Conservation (phyloP, 768 basidiomycete genomes). For the Dioszegia hungarica region DNA sequence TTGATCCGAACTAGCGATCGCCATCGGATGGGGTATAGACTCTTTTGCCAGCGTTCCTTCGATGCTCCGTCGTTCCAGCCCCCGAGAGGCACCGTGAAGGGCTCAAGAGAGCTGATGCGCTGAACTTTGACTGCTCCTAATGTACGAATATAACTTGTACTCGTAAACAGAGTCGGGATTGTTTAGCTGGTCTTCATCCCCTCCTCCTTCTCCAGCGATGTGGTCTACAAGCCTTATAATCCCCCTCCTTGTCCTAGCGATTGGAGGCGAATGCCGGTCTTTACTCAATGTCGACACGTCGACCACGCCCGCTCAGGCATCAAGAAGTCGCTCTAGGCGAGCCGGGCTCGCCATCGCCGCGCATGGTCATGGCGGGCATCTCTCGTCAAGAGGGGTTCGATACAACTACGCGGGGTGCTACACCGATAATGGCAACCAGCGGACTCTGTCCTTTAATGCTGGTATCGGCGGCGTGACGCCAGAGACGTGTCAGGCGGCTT, state of each 20-base stretch:
- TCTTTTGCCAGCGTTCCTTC: too few relatives aligned
- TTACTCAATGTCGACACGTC: background rate
- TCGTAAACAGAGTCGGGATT: too few relatives aligned
- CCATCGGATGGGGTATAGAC: too few relatives aligned
- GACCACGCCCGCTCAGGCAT: too few relatives aligned
- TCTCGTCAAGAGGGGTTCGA: background rate
- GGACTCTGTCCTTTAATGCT: background rate
- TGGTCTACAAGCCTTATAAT: background rate
- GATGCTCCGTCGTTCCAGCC: too few relatives aligned
- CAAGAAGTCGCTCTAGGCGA: background rate
- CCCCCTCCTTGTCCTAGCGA: background rate
- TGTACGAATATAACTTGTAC: too few relatives aligned
- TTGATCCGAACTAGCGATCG: too few relatives aligned
- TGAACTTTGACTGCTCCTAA: too few relatives aligned
- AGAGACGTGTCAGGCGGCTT: background rate
- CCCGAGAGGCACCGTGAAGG: too few relatives aligned
- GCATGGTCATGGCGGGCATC: background rate
- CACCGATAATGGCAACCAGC: background rate
- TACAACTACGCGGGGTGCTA: background rate
- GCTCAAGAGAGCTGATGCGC: too few relatives aligned
- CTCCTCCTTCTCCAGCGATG: background rate
- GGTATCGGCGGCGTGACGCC: background rate
- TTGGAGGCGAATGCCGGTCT: background rate
- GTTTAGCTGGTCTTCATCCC: background rate
- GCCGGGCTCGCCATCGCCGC: background rate